A percentile compares a stretch with the other conserved stretches of the same genome.
phyloP scores from a whole-genome alignment of 2,329 filamentous ascomycete genomes.

The Colletotrichum echinochloae region DNA sequence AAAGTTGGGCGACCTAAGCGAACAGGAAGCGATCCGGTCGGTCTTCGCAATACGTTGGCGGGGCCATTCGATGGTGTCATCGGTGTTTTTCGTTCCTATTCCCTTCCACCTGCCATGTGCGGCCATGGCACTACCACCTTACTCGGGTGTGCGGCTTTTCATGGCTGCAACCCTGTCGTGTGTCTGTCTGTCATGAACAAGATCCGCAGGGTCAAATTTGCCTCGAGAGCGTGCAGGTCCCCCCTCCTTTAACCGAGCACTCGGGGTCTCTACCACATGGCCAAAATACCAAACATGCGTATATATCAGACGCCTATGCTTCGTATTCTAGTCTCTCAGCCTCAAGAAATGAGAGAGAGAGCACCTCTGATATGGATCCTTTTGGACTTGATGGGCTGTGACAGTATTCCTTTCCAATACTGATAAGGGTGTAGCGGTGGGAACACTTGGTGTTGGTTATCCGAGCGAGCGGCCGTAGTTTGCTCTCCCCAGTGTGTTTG shows the following conservation, averaged over 20 bases:
- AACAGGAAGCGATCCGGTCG: constrained; percentile 14
- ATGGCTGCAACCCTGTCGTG: not conserved
- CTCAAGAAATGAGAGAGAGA: too few species aligned
- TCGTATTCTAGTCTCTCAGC: too few species aligned
- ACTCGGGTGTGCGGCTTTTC: constrained; percentile 17
- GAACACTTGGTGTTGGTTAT: too few species aligned
- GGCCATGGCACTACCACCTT: not conserved
- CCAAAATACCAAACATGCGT: too few species aligned
- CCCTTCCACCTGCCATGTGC: constrained; percentile 6
- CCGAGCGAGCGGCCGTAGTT: too few species aligned
- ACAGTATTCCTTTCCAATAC: too few species aligned
- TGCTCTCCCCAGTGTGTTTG: not conserved
- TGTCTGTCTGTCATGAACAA: not conserved
- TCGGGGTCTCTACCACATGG: too few species aligned
- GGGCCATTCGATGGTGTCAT: constrained; percentile 35
- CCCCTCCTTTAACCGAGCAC: not conserved
- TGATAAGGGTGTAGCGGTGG: too few species aligned
- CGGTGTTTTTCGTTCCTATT: constrained; percentile 26
- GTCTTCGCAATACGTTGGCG: constrained; percentile 1
- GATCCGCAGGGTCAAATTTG: not conserved
- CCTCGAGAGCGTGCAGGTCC: not conserved
- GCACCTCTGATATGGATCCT: too few species aligned
- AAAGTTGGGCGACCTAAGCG: not conserved
- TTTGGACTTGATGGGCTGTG: too few species aligned
- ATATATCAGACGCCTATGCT: too few species aligned